phyloP scores from a whole-genome alignment of 306 rosid species.

The Ormosia semicastrata region DNA sequence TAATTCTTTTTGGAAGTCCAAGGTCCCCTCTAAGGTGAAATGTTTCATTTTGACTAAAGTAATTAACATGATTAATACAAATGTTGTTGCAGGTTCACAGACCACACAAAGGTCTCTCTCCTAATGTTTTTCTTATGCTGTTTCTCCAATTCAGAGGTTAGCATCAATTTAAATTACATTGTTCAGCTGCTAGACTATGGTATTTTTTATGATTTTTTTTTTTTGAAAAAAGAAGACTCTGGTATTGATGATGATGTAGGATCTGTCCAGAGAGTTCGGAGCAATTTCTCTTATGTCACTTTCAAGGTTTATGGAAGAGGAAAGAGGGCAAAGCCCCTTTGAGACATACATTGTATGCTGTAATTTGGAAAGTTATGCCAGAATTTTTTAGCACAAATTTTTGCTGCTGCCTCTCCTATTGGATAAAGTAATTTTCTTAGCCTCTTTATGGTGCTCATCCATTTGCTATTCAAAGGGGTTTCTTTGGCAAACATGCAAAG shows the following conservation, averaged over 20 bases:
- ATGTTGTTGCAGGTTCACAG: not conserved
- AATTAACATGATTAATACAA: not conserved
- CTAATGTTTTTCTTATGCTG: not conserved
- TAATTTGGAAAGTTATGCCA: not conserved
- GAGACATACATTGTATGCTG: not conserved
- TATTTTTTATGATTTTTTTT: not conserved
- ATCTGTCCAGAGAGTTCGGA: not conserved
- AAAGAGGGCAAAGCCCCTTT: not conserved
- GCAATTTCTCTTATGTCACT: no score
- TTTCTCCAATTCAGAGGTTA: not conserved
- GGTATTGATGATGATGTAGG: no score
- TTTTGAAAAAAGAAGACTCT: no score
- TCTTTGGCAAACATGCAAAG: not conserved
- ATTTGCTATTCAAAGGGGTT: not conserved
- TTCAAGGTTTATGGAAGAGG: no score
- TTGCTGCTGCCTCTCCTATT: not conserved
- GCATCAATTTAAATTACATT: not conserved
- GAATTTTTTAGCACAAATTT: not conserved
- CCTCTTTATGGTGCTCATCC: not conserved
- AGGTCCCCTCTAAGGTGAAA: not conserved
- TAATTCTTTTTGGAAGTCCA: not conserved
- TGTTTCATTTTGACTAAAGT: not conserved
- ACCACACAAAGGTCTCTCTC: not conserved
- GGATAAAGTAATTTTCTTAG: not conserved
- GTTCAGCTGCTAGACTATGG: not conserved